Evolutionary conservation across 768 basidiomycete species (phyloP).

Genomic region (Clitopilus hobsonii): DNA sequence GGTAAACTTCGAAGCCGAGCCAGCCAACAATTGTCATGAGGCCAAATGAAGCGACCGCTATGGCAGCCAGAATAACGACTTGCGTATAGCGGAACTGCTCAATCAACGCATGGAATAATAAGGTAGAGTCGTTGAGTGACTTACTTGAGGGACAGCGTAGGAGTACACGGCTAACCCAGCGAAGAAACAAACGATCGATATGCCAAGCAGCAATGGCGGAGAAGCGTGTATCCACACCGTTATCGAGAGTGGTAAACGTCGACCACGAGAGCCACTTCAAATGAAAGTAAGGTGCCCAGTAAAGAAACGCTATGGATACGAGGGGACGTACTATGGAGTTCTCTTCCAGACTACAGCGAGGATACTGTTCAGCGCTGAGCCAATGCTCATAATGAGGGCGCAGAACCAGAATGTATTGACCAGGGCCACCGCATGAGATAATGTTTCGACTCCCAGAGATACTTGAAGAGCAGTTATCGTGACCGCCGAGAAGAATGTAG

Average conservation of each 20-base stretch:
- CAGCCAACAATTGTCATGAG: constrained; percentile 5
- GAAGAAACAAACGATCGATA: constrained; percentile 12
- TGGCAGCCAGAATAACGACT: constrained; percentile 10
- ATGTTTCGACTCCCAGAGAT: constrained; percentile 3
- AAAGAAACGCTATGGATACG: neutral
- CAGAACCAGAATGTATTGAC: constrained; percentile 20
- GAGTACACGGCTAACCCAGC: constrained; percentile 12
- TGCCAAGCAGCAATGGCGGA: constrained; percentile 11
- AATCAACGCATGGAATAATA: neutral
- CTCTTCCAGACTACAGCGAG: constrained; percentile 17
- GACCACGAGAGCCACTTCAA: constrained; percentile 12
- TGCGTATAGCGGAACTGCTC: neutral
- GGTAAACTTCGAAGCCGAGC: constrained; percentile 14
- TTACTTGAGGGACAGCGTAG: constrained; percentile 9
- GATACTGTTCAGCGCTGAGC: constrained; percentile 19
- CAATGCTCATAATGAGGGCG: constrained; percentile 20
- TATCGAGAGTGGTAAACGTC: constrained; percentile 11
- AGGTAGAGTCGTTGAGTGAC: neutral
- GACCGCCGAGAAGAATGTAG: constrained; percentile 26
- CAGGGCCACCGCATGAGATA: neutral
- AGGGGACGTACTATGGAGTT: constrained; percentile 17
- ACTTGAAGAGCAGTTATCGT: constrained; percentile 19
- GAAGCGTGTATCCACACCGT: constrained; percentile 15
- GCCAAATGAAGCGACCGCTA: constrained; percentile 11
- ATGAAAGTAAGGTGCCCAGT: neutral